Conservation (phyloP, 2,329 filamentous ascomycete species). For the Mollisia scopiformis region DNA sequence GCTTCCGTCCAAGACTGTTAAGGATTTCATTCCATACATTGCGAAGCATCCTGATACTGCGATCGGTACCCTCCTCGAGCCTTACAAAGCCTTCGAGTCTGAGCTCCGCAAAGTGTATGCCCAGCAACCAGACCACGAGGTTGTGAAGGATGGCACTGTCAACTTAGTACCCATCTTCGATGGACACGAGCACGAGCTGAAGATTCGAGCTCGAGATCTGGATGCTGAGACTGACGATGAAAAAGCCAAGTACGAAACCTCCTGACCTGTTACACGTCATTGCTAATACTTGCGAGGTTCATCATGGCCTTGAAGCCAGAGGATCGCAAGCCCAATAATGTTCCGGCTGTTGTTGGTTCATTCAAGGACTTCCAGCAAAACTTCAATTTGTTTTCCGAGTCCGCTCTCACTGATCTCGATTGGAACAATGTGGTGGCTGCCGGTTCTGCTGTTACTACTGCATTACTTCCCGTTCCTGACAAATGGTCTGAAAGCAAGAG, state of each 20-base stretch:
- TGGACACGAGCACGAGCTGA: conserved; percentile 57
- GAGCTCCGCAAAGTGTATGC: conserved; percentile 69
- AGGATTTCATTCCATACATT: conserved; percentile 50
- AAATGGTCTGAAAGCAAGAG: conserved; percentile 65
- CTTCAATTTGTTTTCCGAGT: conserved; percentile 82
- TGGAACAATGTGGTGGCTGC: conserved; percentile 84
- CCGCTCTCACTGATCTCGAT: conserved; percentile 72
- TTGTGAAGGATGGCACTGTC: conserved; percentile 57
- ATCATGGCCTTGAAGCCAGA: conserved; percentile 68
- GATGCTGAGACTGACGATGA: conserved; percentile 60
- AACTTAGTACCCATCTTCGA: conserved; percentile 71
- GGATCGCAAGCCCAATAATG: conserved; percentile 63
- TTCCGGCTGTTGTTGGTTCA: conserved; percentile 68
- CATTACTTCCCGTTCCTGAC: conserved; percentile 70
- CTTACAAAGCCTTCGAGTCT: conserved; percentile 70
- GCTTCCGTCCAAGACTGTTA: conserved; percentile 29
- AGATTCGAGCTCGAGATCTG: conserved; percentile 63
- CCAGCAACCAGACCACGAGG: conserved; percentile 64
- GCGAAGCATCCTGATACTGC: conserved; percentile 54
- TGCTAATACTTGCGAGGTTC: conserved; percentile 43
- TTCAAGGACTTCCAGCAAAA: conserved; percentile 76
- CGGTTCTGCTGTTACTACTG: conserved; percentile 80
- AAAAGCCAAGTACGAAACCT: conserved; percentile 46
- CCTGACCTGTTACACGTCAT: background rate
- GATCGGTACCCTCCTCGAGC: conserved; percentile 61